phyloP scores from a whole-genome alignment of 192 early-diverging fungal species.

The Podila minutissima region DNA sequence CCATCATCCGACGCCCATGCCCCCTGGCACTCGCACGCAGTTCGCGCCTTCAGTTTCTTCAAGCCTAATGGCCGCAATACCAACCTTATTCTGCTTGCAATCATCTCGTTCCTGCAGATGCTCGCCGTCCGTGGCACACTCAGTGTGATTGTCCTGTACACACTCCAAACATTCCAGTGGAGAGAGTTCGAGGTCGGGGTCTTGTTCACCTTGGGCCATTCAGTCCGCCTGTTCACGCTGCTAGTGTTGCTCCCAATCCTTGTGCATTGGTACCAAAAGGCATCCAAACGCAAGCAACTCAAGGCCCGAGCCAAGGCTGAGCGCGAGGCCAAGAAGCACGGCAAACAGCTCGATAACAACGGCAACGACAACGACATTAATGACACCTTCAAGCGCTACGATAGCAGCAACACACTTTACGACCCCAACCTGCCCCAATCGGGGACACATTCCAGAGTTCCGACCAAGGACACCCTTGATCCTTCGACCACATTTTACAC shows the following conservation, averaged over 20 bases:
- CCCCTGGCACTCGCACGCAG: conserved; percentile 32
- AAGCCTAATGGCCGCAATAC: conserved; percentile 50
- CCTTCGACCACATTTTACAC: not conserved
- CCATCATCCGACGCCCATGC: conserved; percentile 5
- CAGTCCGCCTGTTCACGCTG: conserved; percentile 38
- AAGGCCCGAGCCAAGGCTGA: not conserved
- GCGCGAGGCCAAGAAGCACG: not conserved
- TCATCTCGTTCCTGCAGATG: conserved; percentile 32
- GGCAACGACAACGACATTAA: not conserved
- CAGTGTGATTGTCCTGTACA: conserved; percentile 51
- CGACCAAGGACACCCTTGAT: not conserved
- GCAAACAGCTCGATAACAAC: not conserved
- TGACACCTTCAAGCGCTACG: not conserved
- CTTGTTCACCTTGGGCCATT: conserved; percentile 42
- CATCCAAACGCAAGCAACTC: conserved; percentile 14
- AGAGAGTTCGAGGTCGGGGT: conserved; percentile 56
- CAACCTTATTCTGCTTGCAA: conserved; percentile 33
- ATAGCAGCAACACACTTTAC: not conserved
- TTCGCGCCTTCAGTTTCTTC: conserved; percentile 24
- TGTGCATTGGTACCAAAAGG: conserved; percentile 41
- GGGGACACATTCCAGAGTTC: not conserved
- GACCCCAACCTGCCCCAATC: not conserved
- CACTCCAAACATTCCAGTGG: conserved; percentile 57
- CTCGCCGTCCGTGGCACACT: conserved; percentile 28
- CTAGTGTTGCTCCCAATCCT: conserved; percentile 51